Evolutionary conservation across 2,329 filamentous ascomycete genomes (phyloP).

Genomic region (Botrytis squamosa): DNA sequence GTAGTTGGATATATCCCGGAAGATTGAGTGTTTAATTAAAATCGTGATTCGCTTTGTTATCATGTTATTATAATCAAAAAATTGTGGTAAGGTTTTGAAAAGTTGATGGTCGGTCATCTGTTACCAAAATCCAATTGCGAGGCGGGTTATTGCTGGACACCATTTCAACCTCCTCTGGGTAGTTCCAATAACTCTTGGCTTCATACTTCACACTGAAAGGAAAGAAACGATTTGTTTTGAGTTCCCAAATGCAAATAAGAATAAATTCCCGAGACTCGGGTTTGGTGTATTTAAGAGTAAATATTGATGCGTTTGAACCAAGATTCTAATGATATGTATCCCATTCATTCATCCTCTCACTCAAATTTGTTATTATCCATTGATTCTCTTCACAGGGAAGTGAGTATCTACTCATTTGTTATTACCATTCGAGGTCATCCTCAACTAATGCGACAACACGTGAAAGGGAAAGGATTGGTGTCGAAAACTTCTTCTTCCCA

Average conservation of each 20-base stretch:
- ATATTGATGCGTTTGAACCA: not conserved
- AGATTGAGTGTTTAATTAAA: not conserved
- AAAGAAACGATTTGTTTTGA: rapidly evolving
- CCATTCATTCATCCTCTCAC: not conserved
- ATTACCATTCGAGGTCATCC: not conserved
- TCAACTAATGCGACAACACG: not conserved
- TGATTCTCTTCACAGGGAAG: not conserved
- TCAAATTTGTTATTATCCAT: not conserved
- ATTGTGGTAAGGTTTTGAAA: not conserved
- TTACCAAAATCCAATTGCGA: not conserved
- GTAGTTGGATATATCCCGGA: not conserved
- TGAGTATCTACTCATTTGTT: not conserved
- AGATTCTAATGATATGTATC: not conserved
- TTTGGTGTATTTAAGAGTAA: not conserved
- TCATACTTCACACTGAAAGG: not conserved
- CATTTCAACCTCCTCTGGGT: not conserved
- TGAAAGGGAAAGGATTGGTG: not conserved
- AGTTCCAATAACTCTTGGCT: not conserved
- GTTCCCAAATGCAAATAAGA: rapidly evolving
- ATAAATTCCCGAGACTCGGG: rapidly evolving
- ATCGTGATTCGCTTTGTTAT: not conserved
- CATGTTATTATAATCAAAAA: not conserved
- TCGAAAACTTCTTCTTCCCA: not conserved
- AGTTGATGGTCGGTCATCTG: not conserved
- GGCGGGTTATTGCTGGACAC: not conserved